Conservation (phyloP, 148 eudicot genomes). For the Fagopyrum tataricum region DNA sequence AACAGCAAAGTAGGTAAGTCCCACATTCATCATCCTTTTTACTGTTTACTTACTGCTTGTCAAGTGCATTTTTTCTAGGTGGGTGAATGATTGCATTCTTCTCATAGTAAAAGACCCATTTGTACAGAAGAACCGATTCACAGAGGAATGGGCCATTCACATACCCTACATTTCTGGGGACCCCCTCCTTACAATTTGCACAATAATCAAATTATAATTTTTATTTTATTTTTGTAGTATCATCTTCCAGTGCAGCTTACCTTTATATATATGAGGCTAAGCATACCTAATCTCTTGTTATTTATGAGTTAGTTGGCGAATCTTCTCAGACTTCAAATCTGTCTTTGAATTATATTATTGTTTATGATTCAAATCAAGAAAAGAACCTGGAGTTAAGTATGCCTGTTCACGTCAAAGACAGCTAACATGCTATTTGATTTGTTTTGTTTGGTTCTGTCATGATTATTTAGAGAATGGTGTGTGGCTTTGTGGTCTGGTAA, state of each 20-base stretch:
- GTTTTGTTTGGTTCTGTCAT: neutral
- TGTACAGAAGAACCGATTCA: neutral
- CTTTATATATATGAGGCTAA: neutral
- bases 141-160: neutral
- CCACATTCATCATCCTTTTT: conserved; percentile 2
- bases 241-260: no score
- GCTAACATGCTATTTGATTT: neutral
- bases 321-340: neutral
- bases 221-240: no score
- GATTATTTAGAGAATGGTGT: neutral
- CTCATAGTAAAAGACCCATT: neutral
- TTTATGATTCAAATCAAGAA: neutral
- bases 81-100: neutral
- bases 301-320: neutral
- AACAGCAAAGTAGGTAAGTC: conserved; percentile 4
- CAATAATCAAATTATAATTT: no score
- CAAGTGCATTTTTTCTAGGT: neutral
- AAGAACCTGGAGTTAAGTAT: no score
- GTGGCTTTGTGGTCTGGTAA: neutral
- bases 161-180: neutral
- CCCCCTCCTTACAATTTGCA: no score
- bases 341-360: neutral
- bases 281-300: neutral
- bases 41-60: neutral
- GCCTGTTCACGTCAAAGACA: neutral